Evolutionary conservation across 371 early-diverging fungal genomes (phyloP).

Genomic region (Apophysomyces ossiformis): DNA sequence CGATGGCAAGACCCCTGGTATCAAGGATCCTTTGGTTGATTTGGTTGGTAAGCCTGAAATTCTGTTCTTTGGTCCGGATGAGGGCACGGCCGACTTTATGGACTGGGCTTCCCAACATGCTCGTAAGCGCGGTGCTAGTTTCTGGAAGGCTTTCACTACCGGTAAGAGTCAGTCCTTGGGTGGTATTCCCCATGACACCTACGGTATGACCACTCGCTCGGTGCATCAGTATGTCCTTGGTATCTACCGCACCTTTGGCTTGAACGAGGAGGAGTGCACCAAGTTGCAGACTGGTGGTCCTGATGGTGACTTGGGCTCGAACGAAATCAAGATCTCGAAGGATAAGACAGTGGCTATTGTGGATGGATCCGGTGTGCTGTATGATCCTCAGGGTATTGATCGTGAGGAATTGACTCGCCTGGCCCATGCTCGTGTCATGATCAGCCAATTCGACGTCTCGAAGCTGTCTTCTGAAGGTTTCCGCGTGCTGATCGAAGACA

Average conservation of each 20-base stretch:
- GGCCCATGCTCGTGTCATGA: constrained; percentile 85
- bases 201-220: constrained; percentile 98
- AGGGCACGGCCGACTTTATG: constrained; percentile 98
- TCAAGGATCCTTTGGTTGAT: constrained; percentile 96
- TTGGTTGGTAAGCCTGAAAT: constrained; percentile 91
- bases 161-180: constrained; percentile 96
- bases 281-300: constrained; percentile 99
- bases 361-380: constrained; percentile 96
- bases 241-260: constrained; percentile 86
- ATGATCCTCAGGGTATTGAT: constrained; percentile 90
- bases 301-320: constrained; percentile 97
- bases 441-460: constrained; percentile 82
- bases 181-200: constrained; percentile 97
- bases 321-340: constrained; percentile 97
- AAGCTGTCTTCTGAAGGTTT: constrained; percentile 87
- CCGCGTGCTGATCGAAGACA: constrained; percentile 93
- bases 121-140: constrained; percentile 84
- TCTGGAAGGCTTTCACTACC: constrained; percentile 99
- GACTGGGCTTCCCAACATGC: constrained; percentile 99
- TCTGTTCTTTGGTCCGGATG: constrained; percentile 98
- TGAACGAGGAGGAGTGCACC: constrained; percentile 78
- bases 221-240: constrained; percentile 98
- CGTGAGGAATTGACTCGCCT: constrained; percentile 84
- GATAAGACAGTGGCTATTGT: constrained; percentile 95
- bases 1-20: constrained; percentile 91